These are phyloP conservation scores for Mycena indigotica DNA, from an alignment of 768 basidiomycete species.

Conservation along the genomic window DNA sequence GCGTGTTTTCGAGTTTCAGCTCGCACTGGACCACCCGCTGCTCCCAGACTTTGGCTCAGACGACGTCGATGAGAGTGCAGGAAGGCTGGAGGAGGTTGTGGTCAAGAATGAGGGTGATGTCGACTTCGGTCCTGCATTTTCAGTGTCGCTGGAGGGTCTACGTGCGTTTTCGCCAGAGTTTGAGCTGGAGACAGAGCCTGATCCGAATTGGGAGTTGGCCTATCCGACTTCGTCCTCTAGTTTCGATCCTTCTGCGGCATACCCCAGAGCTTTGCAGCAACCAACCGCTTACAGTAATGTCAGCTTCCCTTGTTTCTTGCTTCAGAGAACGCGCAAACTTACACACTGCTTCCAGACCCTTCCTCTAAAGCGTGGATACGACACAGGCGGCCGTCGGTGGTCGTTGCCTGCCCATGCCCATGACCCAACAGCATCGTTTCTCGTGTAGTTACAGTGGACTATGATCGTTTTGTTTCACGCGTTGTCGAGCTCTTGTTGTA, in stretches of 20 bases:
- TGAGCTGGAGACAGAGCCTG: constrained; percentile 30
- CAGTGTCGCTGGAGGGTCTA: constrained; percentile 23
- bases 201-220: constrained; percentile 21
- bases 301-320: neutral
- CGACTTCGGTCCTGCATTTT: neutral
- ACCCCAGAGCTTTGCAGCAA: constrained; percentile 16
- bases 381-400: neutral
- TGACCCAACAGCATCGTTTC: neutral
- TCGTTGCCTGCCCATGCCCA: neutral
- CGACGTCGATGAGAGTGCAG: constrained; percentile 2
- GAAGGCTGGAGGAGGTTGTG: neutral
- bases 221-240: constrained; percentile 10
- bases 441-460: neutral
- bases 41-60: constrained; percentile 14
- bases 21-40: constrained; percentile 35
- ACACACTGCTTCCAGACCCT: neutral
- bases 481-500: neutral
- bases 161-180: constrained; percentile 44
- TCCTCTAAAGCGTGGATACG: neutral
- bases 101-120: constrained; percentile 1
- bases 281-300: no score
- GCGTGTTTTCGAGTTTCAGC: constrained; percentile 66
- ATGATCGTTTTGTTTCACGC: neutral
- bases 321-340: neutral
- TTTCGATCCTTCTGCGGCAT: constrained; percentile 17